Base-by-base conservation (phyloP, 345 rosid species). In the Syzygium grande region DNA sequence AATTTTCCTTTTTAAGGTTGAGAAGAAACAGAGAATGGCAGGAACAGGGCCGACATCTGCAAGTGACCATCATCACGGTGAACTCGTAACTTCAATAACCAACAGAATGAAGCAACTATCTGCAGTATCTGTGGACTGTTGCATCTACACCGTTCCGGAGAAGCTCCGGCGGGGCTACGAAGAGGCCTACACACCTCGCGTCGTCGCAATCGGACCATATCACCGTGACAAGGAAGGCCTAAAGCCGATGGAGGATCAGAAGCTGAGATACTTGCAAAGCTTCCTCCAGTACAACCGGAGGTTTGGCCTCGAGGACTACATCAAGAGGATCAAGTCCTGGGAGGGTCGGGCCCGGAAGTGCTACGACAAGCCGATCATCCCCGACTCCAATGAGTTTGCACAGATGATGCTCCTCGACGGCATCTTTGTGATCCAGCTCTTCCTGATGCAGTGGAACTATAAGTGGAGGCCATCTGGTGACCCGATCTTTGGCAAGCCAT, bases 181-280 rank as follows among this genome's bases (percentile, higher is more conserved):
- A 89, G 23, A 8, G 77, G 8, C 89, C 87, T 52, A 85, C 87
- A 52, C 15, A 68, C 0, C 85, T 30, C 38, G 25, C 0, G 21
- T 87, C 10, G 86, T 90, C 29, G 79, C 92, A 3, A 84, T 91
- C 15, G 90, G 91, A 12, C 92, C 91, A 1, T 38, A 86, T 7
- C 92, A 91, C 84, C 85, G 85, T 4, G 46, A 30, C 21, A 25
- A 30, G 8, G 8, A 53, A 16, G 52, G 68, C 23, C 58, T 91
- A 5, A 23, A 17, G 22, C 56, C 88, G 17, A 89, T 79, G 92
- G 92, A 88, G n/a, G 83, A 86, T 22, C 58, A 89, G 30, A 89
- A 91, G 54, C 38, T 25, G 34, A 80, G 86, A 34, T 89, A 79
- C 51, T 25, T 91, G 8, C 10, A 38, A 8, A 30, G 29, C 52